Evolutionary conservation across 2,329 filamentous ascomycete species (phyloP).

Genomic region (Colletotrichum sp.): DNA sequence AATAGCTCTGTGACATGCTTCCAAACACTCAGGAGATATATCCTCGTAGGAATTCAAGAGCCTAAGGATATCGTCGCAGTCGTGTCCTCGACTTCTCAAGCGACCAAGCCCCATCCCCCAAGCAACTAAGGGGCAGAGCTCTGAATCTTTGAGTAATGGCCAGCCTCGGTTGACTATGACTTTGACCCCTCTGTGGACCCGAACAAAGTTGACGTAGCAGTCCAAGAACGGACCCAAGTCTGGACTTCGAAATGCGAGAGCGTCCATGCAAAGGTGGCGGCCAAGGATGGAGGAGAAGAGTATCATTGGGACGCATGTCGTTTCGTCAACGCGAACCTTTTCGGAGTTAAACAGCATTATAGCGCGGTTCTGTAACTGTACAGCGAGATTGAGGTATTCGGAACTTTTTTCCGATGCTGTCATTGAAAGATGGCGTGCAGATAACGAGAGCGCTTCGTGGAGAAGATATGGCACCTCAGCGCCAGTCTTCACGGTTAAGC

Average conservation of each 20-base stretch:
- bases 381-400: constrained; percentile 27
- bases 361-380: constrained; percentile 35
- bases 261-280: constrained; percentile 38
- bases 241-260: constrained; percentile 28
- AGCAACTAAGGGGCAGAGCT: not conserved
- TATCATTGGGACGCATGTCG: constrained; percentile 35
- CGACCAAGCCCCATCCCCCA: not conserved
- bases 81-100: not conserved
- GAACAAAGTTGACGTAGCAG: constrained; percentile 32
- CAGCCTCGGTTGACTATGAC: constrained; percentile 18
- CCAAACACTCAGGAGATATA: not conserved
- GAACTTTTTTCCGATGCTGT: constrained; percentile 26
- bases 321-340: constrained; percentile 23
- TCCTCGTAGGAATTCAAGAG: constrained; percentile 4
- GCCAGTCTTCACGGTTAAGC: constrained; percentile 26
- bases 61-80: not conserved
- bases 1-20: not conserved
- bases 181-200: constrained; percentile 27
- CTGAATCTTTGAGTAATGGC: not conserved
- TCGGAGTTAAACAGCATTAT: constrained; percentile 33
- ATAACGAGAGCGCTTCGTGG: constrained; percentile 39
- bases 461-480: constrained; percentile 38
- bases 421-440: constrained; percentile 37
- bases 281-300: constrained; percentile 38
- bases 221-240: constrained; percentile 30